Conservation (phyloP, 441 rosid species). For the Pelargonium fulgidum region DNA sequence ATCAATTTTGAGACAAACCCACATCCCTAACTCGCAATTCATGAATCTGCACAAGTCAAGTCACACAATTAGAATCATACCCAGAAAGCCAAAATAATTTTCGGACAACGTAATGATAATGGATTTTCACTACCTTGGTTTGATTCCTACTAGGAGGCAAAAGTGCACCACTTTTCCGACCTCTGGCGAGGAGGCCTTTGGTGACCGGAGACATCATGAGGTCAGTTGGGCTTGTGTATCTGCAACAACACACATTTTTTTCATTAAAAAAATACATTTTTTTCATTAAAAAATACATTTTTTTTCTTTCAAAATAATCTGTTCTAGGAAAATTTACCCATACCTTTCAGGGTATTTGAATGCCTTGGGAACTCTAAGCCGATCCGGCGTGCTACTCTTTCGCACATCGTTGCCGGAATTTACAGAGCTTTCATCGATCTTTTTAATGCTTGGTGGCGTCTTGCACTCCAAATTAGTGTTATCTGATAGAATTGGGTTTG, state of each 20-base stretch:
- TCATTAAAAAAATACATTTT: not conserved
- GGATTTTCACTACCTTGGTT: slow-evolving; percentile 33
- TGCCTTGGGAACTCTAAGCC: slow-evolving; percentile 62
- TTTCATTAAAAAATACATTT: not conserved
- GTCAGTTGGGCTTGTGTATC: slow-evolving; percentile 89
- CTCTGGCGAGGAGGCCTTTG: slow-evolving; percentile 72
- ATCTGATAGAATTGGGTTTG: slow-evolving; percentile 23
- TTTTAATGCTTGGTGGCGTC: slow-evolving; percentile 25
- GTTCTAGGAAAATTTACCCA: not conserved
- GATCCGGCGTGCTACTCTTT: slow-evolving; percentile 52
- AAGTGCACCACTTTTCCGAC: slow-evolving; percentile 45
- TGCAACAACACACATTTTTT: slow-evolving; percentile 15
- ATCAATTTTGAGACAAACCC: slow-evolving; percentile 28
- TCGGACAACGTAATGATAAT: not conserved
- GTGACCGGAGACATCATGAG: slow-evolving; percentile 76
- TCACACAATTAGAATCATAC: not conserved
- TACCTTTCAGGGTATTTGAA: slow-evolving; percentile 72
- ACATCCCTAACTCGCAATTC: slow-evolving; percentile 33
- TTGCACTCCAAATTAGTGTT: slow-evolving; percentile 16
- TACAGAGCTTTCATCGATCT: slow-evolving; percentile 21
- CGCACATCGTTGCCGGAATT: slow-evolving; percentile 32
- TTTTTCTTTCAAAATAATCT: not conserved
- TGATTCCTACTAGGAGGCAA: slow-evolving; percentile 55
- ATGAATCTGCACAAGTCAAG: slow-evolving; percentile 29
- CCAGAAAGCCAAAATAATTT: slow-evolving; percentile 1